Conservation (phyloP, 2,329 filamentous ascomycete species). For the Pseudovirgaria hyperparasitica region DNA sequence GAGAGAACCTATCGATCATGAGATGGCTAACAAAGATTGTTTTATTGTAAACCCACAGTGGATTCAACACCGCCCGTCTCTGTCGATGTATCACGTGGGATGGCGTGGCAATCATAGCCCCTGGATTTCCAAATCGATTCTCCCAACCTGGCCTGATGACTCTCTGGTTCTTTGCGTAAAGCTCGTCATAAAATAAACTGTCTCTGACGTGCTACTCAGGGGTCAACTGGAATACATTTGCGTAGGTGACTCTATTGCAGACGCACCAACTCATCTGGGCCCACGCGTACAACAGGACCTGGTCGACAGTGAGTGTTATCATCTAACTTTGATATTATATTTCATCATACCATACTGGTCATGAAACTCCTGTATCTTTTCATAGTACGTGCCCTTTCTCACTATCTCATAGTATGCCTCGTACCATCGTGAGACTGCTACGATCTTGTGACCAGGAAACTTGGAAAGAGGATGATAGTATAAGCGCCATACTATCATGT, state of each 20-base stretch:
- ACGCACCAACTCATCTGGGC: slow-evolving; percentile 14
- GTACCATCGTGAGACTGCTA: slow-evolving; percentile 19
- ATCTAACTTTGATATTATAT: neutral
- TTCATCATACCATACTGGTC: slow-evolving; percentile 17
- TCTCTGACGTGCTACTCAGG: slow-evolving; percentile 31
- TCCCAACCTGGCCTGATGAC: slow-evolving; percentile 24
- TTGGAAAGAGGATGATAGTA: slow-evolving; percentile 10
- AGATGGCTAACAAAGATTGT: slow-evolving; percentile 1
- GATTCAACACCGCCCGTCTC: slow-evolving; percentile 17
- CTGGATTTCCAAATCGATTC: slow-evolving; percentile 16
- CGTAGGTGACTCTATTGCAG: too few relatives aligned
- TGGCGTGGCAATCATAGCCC: slow-evolving; percentile 16
- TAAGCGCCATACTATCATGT: slow-evolving; percentile 4
- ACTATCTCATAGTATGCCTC: slow-evolving; percentile 23
- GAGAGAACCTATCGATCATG: slow-evolving; percentile 17
- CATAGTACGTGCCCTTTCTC: slow-evolving; percentile 18
- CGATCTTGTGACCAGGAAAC: slow-evolving; percentile 14
- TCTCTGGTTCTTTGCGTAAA: slow-evolving; percentile 18
- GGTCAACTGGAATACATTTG: too few relatives aligned
- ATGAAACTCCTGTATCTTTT: slow-evolving; percentile 17
- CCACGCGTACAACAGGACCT: slow-evolving; percentile 19
- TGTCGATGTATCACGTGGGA: slow-evolving; percentile 17
- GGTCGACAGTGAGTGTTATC: neutral
- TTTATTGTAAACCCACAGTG: slow-evolving; percentile 14
- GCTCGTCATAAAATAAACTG: slow-evolving; percentile 23